Base-by-base conservation (phyloP, 1,284 basidiomycete genomes). In the Moniliella sp. region DNA sequence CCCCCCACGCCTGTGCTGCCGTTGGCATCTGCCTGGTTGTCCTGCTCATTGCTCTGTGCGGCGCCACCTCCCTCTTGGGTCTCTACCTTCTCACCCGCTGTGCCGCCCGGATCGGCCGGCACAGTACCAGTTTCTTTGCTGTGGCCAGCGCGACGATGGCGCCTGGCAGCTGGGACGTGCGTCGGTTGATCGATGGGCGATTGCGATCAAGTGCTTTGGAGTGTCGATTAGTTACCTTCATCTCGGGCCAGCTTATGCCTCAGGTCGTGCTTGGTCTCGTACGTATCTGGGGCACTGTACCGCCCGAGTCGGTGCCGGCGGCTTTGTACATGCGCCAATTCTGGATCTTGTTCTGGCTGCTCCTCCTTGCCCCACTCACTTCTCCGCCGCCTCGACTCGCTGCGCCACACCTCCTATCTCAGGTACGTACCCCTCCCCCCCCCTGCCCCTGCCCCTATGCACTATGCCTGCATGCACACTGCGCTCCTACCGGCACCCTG, bases 121-220 rank as follows among this genome's bases (percentile, higher is more conserved):
- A 45, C 8, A 46, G 43, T 33, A 39, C 35, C 23, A 42, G 39
- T 27, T 45, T 55, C 33, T 45, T 48, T 28, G 49, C 46, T 15
- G 39, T 59, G 13, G 46, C 52, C 3, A 40, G 35, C 12, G 35
- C 42, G 28, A 43, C 46, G 10, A 31, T 54, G 51, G n/a, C n/a
- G n/a, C n/a, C 81, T 81, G 12, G 69, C 66, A 21, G 77, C 76
- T 0, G 77, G 78, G 0, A 67, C 80, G 33, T 78, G 80, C 58
- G 83, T 88, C 48, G 81, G 97, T 62, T 70, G 75, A 2, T n/a
- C n/a, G n/a, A n/a, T n/a, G n/a, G n/a, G 86, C 88, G 4, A 93
- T 99, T 49, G 86, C 84, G 2, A 76, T 78, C 60, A 58, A 58
- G 42, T 58, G 56, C 37, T 58, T 45, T 57, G 91, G 91, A 17